Percentiles rank a stretch among this genome's conserved stretches.
Evolutionary conservation across 2,329 filamentous ascomycete genomes (phyloP).

Genomic region (Ophiocordyceps polyrhachis-furcata): DNA sequence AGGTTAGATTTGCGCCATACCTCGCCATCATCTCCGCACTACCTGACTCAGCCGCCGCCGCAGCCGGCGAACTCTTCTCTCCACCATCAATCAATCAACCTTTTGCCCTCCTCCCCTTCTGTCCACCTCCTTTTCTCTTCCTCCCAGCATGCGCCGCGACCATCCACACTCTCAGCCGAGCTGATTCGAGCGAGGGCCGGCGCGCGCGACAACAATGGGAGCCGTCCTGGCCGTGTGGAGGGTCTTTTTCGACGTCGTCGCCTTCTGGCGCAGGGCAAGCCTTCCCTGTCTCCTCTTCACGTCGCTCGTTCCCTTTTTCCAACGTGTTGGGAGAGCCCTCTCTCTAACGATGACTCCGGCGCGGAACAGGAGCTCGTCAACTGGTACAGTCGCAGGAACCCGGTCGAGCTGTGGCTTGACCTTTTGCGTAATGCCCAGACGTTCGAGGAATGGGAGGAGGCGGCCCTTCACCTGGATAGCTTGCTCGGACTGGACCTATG

Average conservation of each 20-base stretch:
- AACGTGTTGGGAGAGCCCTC: slow-evolving; percentile 1
- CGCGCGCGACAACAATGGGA: slow-evolving; percentile 20
- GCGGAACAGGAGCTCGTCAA: slow-evolving; percentile 39
- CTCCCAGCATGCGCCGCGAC: neutral
- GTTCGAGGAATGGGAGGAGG: slow-evolving; percentile 75
- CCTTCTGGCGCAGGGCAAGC: slow-evolving; percentile 43
- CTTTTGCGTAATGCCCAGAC: slow-evolving; percentile 45
- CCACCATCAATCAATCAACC: too few relatives aligned
- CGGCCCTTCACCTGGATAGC: slow-evolving; percentile 69
- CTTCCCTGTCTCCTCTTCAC: neutral
- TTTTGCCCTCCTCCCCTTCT: too few relatives aligned
- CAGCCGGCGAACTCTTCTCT: too few relatives aligned
- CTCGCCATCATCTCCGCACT: too few relatives aligned
- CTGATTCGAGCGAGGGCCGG: neutral
- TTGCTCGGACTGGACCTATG: slow-evolving; percentile 65
- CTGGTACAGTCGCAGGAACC: slow-evolving; percentile 49
- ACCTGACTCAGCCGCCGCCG: too few relatives aligned
- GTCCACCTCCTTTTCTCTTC: too few relatives aligned
- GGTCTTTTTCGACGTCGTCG: slow-evolving; percentile 40
- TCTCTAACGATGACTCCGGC: slow-evolving; percentile 8
- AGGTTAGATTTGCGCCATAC: too few relatives aligned
- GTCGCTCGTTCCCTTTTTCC: slow-evolving; percentile 2
- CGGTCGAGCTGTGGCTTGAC: slow-evolving; percentile 46
- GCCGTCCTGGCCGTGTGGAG: slow-evolving; percentile 31
- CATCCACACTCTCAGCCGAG: neutral